A percentile compares a stretch with the other conserved stretches of the same genome.
phyloP scores from a whole-genome alignment of 495 filamentous ascomycete species.

The Talaromyces borbonicus region DNA sequence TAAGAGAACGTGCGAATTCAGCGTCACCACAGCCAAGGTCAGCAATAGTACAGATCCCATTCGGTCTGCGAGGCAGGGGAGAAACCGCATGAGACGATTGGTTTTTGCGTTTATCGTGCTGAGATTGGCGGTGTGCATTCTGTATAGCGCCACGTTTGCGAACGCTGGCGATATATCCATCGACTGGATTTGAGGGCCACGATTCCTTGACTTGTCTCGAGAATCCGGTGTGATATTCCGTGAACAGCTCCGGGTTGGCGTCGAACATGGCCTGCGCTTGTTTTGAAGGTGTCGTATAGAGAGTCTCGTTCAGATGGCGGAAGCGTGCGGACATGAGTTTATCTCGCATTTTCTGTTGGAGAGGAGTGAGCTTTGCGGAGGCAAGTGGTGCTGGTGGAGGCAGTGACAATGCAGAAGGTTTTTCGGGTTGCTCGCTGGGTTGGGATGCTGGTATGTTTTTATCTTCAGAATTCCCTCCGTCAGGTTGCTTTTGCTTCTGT shows the following conservation, averaged over 20 bases:
- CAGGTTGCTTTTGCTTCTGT: conserved; percentile 31
- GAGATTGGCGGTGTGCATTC: conserved; percentile 19
- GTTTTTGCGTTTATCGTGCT: conserved; percentile 27
- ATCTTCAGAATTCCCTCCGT: conserved; percentile 22
- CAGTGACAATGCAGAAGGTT: conserved; percentile 15
- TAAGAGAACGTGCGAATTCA: conserved; percentile 50
- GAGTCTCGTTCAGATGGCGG: conserved; percentile 90
- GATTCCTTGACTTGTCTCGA: conserved; percentile 77
- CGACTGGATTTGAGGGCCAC: conserved; percentile 94
- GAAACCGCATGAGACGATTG: conserved; percentile 17
- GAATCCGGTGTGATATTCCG: conserved; percentile 91
- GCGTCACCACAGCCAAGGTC: conserved; percentile 82
- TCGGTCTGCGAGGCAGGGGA: conserved; percentile 40
- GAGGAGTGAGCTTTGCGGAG: conserved; percentile 62
- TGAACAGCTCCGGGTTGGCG: conserved; percentile 77
- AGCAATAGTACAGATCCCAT: conserved; percentile 62
- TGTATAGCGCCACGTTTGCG: conserved; percentile 42
- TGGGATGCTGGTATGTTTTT: conserved; percentile 12
- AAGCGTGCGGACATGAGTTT: conserved; percentile 92
- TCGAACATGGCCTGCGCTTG: conserved; percentile 71
- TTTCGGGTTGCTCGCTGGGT: conserved; percentile 14
- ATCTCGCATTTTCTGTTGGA: conserved; percentile 85
- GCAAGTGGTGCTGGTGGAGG: conserved; percentile 25
- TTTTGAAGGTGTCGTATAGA: conserved; percentile 82
- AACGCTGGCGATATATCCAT: conserved; percentile 64